phyloP scores from a whole-genome alignment of 139 green algal genomes.

The Tetraselmis striata region DNA sequence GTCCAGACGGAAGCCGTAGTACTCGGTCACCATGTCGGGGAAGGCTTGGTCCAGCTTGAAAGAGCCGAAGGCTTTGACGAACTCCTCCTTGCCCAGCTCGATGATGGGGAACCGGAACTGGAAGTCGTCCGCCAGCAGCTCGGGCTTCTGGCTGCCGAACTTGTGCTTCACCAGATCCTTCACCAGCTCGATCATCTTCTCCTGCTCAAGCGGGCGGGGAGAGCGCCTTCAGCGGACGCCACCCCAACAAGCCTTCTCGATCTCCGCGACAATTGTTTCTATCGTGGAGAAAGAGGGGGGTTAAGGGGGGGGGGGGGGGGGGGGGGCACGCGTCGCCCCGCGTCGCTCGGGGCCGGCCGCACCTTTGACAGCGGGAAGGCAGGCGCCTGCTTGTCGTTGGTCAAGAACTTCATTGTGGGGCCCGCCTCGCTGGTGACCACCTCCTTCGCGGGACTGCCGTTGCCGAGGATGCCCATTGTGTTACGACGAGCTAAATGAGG shows the following conservation, averaged over 20 bases:
- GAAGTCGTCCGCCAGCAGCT: constrained; percentile 28
- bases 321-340: too few species aligned
- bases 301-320: too few species aligned
- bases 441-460: background rate
- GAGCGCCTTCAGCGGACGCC: background rate
- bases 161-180: constrained; percentile 20
- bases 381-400: background rate
- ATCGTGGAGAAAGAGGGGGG: too few species aligned
- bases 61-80: constrained; percentile 22
- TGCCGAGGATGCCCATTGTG: background rate
- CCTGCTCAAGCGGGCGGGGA: background rate
- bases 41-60: constrained; percentile 43
- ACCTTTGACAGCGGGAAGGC: background rate
- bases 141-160: background rate
- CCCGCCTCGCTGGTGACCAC: background rate
- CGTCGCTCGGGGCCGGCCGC: too few species aligned
- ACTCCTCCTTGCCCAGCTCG: constrained; percentile 20
- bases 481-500: too few species aligned
- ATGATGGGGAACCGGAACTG: constrained; percentile 34
- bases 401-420: background rate
- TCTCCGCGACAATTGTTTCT: too few species aligned
- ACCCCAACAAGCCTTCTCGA: background rate
- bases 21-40: constrained; percentile 35
- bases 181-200: constrained; percentile 17
- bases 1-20: constrained; percentile 36